Base-by-base conservation (phyloP, 805 yeast species). In the Pichia occidentalis region DNA sequence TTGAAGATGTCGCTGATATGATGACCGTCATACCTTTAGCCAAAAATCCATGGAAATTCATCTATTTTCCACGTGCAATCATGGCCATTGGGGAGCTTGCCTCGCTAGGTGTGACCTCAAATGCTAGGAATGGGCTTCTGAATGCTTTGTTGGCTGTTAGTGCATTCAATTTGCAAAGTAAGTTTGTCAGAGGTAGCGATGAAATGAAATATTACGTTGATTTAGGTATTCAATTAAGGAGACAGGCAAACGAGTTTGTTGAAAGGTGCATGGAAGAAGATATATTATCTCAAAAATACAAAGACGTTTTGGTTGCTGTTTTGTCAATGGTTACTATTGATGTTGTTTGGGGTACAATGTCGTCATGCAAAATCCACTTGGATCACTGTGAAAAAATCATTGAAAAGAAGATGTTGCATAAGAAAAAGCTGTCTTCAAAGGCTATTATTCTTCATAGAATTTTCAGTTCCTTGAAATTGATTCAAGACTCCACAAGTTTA, bases 331-430 rank as follows among this genome's bases (percentile, higher is more conserved):
- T 80, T 33, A 78, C 88, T 6, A 83, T 86, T 36, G 95, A 86
- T 60, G 79, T 85, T 36, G 88, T 85, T 12, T 82, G 94, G 85
- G 95, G 95, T 3, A 77, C 90, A 1, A 83, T 84, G 88, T 79
- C 82, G 39, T 92, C 83, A 48, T 85, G 95, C 52, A 77, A 75
- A 45, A 71, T 77, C 41, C 85, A 85, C 60, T 65, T 86, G 37
- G 73, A 76, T 38, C 75, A 86, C 50, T 83, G 95, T 61, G 90
- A 85, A 44, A 73, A 71, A 39, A 79, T 84, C 40, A 80, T 86
- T 19, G 73, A 75, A 24, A 71, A 76, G 47, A 75, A 90, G 51
- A 78, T 80, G 79, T 64, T 64, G 30, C 69, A 65, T 37, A 75
- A 86, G 53, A 74, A 79, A 49, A 74, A 72, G 44, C 58, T 85